Base-by-base conservation (phyloP, 1,284 basidiomycete genomes). In the Golubevia sp. region DNA sequence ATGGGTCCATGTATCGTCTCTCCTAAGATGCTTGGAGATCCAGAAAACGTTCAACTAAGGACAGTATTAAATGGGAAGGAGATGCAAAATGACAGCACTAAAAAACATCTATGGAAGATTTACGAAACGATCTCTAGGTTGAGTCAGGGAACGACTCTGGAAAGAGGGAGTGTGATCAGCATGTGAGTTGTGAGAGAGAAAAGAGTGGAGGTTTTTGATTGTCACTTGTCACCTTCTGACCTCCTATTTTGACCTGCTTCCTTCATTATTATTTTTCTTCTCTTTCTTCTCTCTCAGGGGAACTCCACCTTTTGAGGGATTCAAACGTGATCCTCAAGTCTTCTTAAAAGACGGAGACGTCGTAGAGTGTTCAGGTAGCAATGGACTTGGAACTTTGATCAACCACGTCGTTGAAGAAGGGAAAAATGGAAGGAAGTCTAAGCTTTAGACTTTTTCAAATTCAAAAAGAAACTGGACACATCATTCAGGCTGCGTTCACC, bases 271-370 rank as follows among this genome's bases (percentile, higher is more conserved):
- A 13, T 6, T 7, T 11, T 7, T 24, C 8, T 24, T 8, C 8
- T 8, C 18, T 8, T 8, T 8, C 18, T 5, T 25, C 15, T 21
- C 20, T 4, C 58, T 38, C 63, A 64, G 62, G 64, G 74, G 74
- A 1, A 76, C 73, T 6, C 71, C 74, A 1, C 69, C 74, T 0
- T 67, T 65, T n/a, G 74, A 76, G 53, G 73, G 74, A 0, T 75
- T 76, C 61, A 76, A 76, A 56, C 24, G 58, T 1, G 27, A 69
- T 3, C 74, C 74, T 0, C 38, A 44, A 44, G 55, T 68, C 1
- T 67, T 61, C 54, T 52, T 76, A 44, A 68, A 69, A 24, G 38
- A 75, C 25, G 73, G 70, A 11, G 74, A 76, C 38, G 49, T 59
- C 25, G 27, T 57, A 11, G 54, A 55, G 3, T 44, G 62, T 27